phyloP scores from a whole-genome alignment of 805 yeast genomes.

The Sugiyamaella lignohabitans region DNA sequence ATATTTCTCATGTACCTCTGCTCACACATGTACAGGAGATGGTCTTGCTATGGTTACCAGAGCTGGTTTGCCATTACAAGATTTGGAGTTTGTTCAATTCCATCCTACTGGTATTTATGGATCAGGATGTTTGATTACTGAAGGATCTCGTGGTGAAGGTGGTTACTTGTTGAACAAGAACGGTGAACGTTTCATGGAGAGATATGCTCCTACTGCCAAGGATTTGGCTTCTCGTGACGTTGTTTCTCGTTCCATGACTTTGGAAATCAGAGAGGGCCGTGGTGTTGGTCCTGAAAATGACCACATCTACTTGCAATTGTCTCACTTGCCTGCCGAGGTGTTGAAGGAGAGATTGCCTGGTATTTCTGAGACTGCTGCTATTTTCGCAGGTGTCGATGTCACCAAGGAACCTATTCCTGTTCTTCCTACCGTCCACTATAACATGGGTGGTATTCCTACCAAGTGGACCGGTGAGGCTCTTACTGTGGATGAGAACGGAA shows the following conservation, averaged over 20 bases:
- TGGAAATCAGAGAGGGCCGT: conserved; percentile 98
- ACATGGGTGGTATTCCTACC: conserved; percentile 99
- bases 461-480: conserved; percentile 94
- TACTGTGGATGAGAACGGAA: conserved; percentile 74
- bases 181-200: conserved; percentile 99
- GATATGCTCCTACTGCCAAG: conserved; percentile 98
- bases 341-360: conserved; percentile 96
- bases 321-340: conserved; percentile 88
- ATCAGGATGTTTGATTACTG: conserved; percentile 97
- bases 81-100: conserved; percentile 96
- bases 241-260: conserved; percentile 94
- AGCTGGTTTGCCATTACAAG: conserved; percentile 97
- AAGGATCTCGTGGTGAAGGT: conserved; percentile 99
- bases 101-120: conserved; percentile 99
- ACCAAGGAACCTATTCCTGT: conserved; percentile 99
- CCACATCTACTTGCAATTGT: conserved; percentile 90
- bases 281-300: conserved; percentile 97
- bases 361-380: conserved; percentile 96
- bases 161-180: conserved; percentile 92
- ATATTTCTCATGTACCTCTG: conserved; percentile 97
- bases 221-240: conserved; percentile 98
- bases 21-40: conserved; percentile 99
- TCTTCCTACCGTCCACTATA: conserved; percentile 96
- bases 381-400: conserved; percentile 98
- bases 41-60: conserved; percentile 98